phyloP scores from a whole-genome alignment of 768 basidiomycete species.

The Boletus barrowsii region DNA sequence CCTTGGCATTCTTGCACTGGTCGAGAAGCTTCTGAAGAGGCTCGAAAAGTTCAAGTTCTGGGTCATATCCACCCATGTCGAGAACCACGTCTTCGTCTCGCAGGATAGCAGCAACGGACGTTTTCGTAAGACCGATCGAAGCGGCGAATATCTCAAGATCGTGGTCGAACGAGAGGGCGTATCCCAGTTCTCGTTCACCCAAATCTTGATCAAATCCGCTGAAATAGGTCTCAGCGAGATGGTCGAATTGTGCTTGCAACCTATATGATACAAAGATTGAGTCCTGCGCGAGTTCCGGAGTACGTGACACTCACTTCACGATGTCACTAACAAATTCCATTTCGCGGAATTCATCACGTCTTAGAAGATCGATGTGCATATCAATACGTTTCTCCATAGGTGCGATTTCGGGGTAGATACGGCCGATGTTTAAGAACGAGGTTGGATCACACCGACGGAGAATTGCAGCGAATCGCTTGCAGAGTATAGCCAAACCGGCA shows the following conservation, averaged over 20 bases:
- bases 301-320: constrained; percentile 62
- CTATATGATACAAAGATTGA: constrained; percentile 38
- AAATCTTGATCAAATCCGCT: constrained; percentile 79
- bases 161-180: constrained; percentile 76
- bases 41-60: constrained; percentile 72
- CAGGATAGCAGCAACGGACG: constrained; percentile 67
- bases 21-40: constrained; percentile 83
- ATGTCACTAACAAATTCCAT: constrained; percentile 92
- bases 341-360: constrained; percentile 88
- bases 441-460: constrained; percentile 79
- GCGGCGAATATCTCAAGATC: constrained; percentile 95
- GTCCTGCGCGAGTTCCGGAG: neutral
- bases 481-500: constrained; percentile 73
- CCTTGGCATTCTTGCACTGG: constrained; percentile 77
- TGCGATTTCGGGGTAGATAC: constrained; percentile 78
- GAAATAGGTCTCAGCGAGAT: constrained; percentile 87
- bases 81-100: constrained; percentile 76
- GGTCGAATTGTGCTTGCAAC: constrained; percentile 91
- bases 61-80: constrained; percentile 72
- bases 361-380: constrained; percentile 81
- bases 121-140: constrained; percentile 86
- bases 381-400: constrained; percentile 91
- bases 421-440: constrained; percentile 81
- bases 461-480: constrained; percentile 86
- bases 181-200: constrained; percentile 85